Base-by-base conservation (phyloP, 2,329 filamentous ascomycete species). In the Botrytis medusae region DNA sequence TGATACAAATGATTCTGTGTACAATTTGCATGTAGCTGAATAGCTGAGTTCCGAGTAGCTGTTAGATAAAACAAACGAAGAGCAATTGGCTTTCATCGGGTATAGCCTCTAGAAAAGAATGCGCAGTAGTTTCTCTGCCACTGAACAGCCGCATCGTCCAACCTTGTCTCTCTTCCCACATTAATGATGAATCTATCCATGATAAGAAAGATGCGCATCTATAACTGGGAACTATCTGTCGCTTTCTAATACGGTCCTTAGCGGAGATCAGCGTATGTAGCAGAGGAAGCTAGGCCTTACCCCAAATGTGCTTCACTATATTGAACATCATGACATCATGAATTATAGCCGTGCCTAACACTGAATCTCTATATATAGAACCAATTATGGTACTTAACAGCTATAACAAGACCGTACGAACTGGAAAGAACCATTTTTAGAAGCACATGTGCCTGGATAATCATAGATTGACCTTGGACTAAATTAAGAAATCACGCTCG, bases 1-100 rank as follows among this genome's bases (percentile, higher is more conserved):
- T n/a, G 48, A 1, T n/a, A 51, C 3, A 12, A 22, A 25, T 51
- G 14, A 6, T n/a, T 0, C 3, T n/a, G 4, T 51, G 4, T 51
- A 4, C 25, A 51, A 25, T 48, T 5, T 48, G 1, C 22, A 9
- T 25, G 20, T 25, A 42, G 10, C 22, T 48, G 22, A 48, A 4
- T 48, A 25, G 9, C 22, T 25, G 46, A 48, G 4, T 2, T 25
- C 22, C 22, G 22, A 48, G 46, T 4, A 25, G 22, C 9, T 25
- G 22, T 4, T 2, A 25, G 9, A 48, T 1, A 6, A 12, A 2
- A 12, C 22, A 10, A 4, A 48, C 46, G 22, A 48, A 48, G 1
- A 48, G 22, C 5, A 48, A 48, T 10, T 4, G 5, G 12, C 22
- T 5, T 5, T 4, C 2, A 22, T 25, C 10, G 4, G 1, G 1